Evolutionary conservation across 139 green algal genomes (phyloP).

Genomic region (Raphidocelis subcapitata): DNA sequence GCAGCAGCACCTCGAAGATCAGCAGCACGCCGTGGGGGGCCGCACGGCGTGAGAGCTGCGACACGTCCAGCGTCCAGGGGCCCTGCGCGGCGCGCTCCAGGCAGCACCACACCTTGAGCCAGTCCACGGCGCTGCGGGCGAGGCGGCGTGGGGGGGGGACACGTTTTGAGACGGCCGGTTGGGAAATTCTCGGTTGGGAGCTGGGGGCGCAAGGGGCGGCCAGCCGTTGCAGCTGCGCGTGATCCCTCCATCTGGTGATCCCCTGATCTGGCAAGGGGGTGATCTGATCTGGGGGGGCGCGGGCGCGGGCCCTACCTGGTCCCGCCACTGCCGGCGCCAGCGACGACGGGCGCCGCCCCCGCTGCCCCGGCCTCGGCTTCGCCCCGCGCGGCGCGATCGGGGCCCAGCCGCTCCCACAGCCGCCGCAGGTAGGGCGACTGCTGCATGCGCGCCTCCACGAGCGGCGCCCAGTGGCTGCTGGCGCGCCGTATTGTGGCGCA

Average conservation of each 20-base stretch:
- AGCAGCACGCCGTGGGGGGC: conserved; percentile 23
- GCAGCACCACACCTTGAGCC: conserved; percentile 26
- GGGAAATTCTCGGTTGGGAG: background rate
- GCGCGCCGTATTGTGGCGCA: background rate
- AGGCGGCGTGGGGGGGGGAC: background rate
- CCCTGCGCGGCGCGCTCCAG: conserved; percentile 19
- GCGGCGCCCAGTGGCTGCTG: conserved; percentile 23
- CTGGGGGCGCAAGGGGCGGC: background rate
- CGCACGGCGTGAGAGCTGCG: background rate
- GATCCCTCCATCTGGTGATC: background rate
- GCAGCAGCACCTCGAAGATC: conserved; percentile 28
- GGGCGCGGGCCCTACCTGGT: too few species aligned
- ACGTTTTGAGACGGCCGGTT: background rate
- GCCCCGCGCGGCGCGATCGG: background rate
- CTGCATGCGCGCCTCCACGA: conserved; percentile 14
- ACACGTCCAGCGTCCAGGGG: conserved; percentile 21
- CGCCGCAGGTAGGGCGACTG: background rate
- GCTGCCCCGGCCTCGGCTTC: too few species aligned
- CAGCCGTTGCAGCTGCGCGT: background rate
- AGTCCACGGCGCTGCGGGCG: conserved; percentile 4
- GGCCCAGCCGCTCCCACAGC: conserved; percentile 1
- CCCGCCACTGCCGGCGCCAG: too few species aligned
- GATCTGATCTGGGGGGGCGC: too few species aligned
- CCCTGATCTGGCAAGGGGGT: background rate
- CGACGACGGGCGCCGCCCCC: too few species aligned